Conservation (phyloP, 345 rosid genomes). For the Dovyalis caffra region DNA sequence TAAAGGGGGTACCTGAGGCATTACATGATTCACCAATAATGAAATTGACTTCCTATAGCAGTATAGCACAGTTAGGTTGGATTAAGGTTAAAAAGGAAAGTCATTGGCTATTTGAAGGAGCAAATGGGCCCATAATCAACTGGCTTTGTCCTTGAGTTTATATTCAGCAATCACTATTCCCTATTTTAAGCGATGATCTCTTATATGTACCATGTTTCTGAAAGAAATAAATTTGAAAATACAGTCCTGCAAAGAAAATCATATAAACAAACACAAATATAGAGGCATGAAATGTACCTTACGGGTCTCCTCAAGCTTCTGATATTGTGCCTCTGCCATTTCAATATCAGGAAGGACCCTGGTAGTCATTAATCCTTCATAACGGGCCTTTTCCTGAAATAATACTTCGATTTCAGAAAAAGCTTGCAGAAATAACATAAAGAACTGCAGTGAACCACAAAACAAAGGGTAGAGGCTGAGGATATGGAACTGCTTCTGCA, state of each 20-base stretch:
- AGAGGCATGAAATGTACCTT: constrained; percentile 38
- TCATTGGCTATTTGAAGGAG: too few relatives aligned
- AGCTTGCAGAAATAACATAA: constrained; percentile 8
- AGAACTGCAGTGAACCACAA: constrained; percentile 10
- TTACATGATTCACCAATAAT: too few relatives aligned
- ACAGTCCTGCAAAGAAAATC: not conserved
- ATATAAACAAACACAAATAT: not conserved
- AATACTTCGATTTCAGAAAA: constrained; percentile 23
- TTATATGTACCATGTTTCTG: not conserved
- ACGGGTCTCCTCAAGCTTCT: constrained; percentile 54
- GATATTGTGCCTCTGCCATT: constrained; percentile 55
- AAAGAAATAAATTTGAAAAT: not conserved
- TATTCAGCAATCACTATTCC: too few relatives aligned
- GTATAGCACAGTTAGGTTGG: too few relatives aligned
- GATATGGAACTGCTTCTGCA: constrained; percentile 50
- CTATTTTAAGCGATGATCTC: too few relatives aligned
- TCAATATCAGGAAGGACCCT: constrained; percentile 73
- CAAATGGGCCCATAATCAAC: too few relatives aligned
- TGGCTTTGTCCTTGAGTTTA: too few relatives aligned
- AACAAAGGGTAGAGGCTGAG: constrained; percentile 10
- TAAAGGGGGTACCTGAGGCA: too few relatives aligned
- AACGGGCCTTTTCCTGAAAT: constrained; percentile 70
- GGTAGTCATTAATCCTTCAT: constrained; percentile 66
- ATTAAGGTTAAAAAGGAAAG: too few relatives aligned
- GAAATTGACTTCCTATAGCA: too few relatives aligned